These are phyloP conservation scores for Sphenostylis stenocarpa DNA, from an alignment of 306 rosid genomes.

Conservation along the genomic window DNA sequence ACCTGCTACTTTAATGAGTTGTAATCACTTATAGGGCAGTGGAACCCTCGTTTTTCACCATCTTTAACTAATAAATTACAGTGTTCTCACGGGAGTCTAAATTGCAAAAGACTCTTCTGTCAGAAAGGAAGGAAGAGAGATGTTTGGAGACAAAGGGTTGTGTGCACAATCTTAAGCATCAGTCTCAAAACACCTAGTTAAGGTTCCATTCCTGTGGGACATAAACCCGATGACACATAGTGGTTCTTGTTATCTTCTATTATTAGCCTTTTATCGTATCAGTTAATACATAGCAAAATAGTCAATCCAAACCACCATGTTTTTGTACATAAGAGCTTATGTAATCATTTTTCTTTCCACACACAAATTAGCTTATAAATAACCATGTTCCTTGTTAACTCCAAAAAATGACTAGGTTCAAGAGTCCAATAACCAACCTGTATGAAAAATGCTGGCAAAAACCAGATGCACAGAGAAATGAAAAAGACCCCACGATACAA, in stretches of 20 bases:
- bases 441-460: neutral
- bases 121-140: neutral
- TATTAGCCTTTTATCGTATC: neutral
- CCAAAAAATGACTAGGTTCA: neutral
- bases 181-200: slow-evolving; percentile 31
- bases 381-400: too few relatives aligned
- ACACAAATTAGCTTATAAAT: neutral
- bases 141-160: slow-evolving; percentile 28
- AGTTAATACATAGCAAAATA: neutral
- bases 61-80: neutral
- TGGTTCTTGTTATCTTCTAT: slow-evolving; percentile 26
- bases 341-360: too few relatives aligned
- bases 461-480: neutral
- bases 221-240: slow-evolving; percentile 7
- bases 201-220: slow-evolving; percentile 46
- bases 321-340: too few relatives aligned
- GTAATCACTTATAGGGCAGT: neutral
- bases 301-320: too few relatives aligned
- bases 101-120: neutral
- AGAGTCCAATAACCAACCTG: neutral
- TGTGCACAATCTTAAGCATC: slow-evolving; percentile 1
- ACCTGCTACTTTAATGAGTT: neutral
- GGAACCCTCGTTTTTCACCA: neutral
- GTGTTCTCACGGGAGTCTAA: neutral
- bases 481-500: neutral